These are phyloP conservation scores for Tripterygium wilfordii DNA, from an alignment of 177 flowering plant genomes.

Conservation along the genomic window DNA sequence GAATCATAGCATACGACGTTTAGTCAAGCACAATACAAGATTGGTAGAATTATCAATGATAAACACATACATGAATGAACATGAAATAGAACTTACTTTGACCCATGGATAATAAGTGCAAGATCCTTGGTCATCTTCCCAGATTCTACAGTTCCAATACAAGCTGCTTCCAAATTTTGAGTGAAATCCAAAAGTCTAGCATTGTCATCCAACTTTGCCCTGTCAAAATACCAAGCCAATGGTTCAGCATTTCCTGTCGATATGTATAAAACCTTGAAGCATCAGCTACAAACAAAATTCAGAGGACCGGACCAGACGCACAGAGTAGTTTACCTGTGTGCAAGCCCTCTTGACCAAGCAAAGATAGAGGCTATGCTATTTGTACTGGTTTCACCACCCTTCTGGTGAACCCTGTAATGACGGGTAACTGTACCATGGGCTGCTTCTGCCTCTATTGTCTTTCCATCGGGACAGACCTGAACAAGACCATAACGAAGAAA, in stretches of 20 bases:
- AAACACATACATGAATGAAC: background rate
- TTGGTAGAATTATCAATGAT: background rate
- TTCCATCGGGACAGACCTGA: slow-evolving; percentile 94
- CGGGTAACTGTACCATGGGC: slow-evolving; percentile 97
- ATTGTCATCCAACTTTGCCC: slow-evolving; percentile 76
- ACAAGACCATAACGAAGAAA: slow-evolving; percentile 1
- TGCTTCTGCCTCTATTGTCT: slow-evolving; percentile 95
- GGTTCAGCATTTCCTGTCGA: too few relatives aligned
- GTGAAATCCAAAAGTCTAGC: slow-evolving; percentile 55
- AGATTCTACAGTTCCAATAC: slow-evolving; percentile 66
- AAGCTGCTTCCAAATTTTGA: slow-evolving; percentile 71
- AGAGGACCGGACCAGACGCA: background rate
- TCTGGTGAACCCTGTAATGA: slow-evolving; percentile 89
- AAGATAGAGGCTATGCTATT: slow-evolving; percentile 94
- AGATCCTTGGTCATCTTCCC: slow-evolving; percentile 99
- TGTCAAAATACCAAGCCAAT: too few relatives aligned
- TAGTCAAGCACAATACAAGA: background rate
- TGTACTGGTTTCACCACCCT: slow-evolving; percentile 96
- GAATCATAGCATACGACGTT: background rate
- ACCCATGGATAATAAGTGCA: slow-evolving; percentile 81
- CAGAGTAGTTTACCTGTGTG: slow-evolving; percentile 54
- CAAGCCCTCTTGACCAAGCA: slow-evolving; percentile 96
- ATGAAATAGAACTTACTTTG: slow-evolving; percentile 47
- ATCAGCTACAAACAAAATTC: too few relatives aligned
- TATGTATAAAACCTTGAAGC: too few relatives aligned